Evolutionary conservation across 139 green algal species (phyloP), one percentile per base, ranked within the genome.

Genomic region (Volvox africanus): DNA sequence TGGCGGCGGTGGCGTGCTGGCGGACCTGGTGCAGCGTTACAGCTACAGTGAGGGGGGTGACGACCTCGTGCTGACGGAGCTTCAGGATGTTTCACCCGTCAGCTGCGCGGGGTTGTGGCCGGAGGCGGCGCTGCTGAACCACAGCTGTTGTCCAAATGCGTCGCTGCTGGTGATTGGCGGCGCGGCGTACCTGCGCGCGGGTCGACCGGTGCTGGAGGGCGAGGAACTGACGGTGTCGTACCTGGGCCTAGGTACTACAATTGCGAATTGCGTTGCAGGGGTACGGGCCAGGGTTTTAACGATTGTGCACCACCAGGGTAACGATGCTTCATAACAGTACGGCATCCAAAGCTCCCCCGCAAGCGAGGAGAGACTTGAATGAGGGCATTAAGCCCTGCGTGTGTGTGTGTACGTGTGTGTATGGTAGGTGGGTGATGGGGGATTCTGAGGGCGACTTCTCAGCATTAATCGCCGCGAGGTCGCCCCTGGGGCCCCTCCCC

Each of bases 41-140:
- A 77, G 76, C 87, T 91, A 91, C 75, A 20, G n/a, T 28, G 87
- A 91, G 61, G 24, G 32, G 0, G 24, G 24, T 2, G 87, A 92
- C 20, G 88, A 92, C 37, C 26, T 67, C 3, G 88, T 37, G 2
- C 36, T 84, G 13, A 32, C 79, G 13, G 65, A 92, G 79, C 62
- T 88, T 20, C 88, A n/a, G 5, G 62, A 87, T 55, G 1, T 81
- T 61, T 21, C 13, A 0, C 61, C 35, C 67, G 68, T 68, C 36
- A 86, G 76, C 76, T 22, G 26, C 1, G 36, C 36, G 50, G 89
- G 89, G 68, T 73, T 92, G 80, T 92, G 89, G 89, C 89, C 89
- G 14, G 80, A 89, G 89, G 2, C 50, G 36, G 68, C 80, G 68
- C 50, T 92, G n/a, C 30, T 92, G 0, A 88, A 88, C 89, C 89